phyloP scores from a whole-genome alignment of 2,329 filamentous ascomycete genomes.

The Dendrostoma leiphaemia region DNA sequence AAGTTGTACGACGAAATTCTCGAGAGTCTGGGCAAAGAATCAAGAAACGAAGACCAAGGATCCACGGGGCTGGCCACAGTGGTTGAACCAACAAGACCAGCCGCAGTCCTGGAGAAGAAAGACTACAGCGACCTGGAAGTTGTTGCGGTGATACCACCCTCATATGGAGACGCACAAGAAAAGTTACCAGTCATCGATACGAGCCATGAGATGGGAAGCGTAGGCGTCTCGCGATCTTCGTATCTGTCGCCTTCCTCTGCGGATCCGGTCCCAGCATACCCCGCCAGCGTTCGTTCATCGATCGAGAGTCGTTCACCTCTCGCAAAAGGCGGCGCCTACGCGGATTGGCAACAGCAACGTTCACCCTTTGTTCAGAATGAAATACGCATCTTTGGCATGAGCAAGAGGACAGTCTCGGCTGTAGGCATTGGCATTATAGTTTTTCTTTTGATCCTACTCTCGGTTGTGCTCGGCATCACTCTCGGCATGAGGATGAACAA shows the following conservation, averaged over 20 bases:
- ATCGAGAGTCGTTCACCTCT: conserved; percentile 1
- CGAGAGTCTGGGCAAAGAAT: no score
- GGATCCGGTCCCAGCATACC: conserved; percentile 10
- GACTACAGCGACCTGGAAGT: conserved; percentile 12
- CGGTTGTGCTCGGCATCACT: conserved; percentile 6
- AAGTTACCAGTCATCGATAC: neutral
- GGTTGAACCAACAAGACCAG: conserved; percentile 4
- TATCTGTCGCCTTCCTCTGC: conserved; percentile 1
- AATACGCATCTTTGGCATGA: conserved; percentile 3
- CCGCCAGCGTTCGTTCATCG: conserved; percentile 1
- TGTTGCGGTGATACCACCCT: neutral
- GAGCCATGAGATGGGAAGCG: conserved; percentile 5
- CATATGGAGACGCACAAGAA: conserved; percentile 6
- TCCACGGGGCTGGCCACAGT: neutral
- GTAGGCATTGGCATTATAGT: conserved; percentile 3
- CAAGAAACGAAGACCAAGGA: neutral
- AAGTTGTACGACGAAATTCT: no score
- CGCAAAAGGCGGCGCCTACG: neutral
- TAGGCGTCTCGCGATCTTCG: no score
- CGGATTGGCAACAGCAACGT: neutral
- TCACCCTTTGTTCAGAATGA: neutral
- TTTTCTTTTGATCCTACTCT: conserved; percentile 9
- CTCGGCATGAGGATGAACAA: neutral
- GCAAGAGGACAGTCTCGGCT: neutral
- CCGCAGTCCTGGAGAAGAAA: neutral